A percentile compares a stretch with the other conserved stretches of the same genome.
Evolutionary conservation across 2,329 filamentous ascomycete species (phyloP).

Genomic region (Dichotomopilus funicola): DNA sequence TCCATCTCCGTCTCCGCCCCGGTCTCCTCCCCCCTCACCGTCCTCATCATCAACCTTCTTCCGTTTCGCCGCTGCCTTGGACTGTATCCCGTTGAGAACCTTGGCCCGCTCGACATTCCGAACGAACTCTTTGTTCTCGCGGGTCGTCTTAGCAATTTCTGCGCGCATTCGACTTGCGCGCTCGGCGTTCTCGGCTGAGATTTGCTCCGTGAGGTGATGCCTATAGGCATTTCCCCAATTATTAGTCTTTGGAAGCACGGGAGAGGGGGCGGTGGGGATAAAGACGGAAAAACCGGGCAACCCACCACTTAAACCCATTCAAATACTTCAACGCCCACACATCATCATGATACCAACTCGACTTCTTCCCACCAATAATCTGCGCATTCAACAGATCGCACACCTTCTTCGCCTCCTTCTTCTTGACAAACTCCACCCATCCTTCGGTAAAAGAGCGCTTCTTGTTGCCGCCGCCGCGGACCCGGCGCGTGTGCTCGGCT

Average conservation of each 20-base stretch:
- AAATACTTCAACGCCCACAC: constrained; percentile 80
- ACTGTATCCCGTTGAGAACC: constrained; percentile 68
- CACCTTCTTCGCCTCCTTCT: constrained; percentile 69
- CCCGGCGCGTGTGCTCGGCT: constrained; percentile 56
- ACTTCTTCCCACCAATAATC: constrained; percentile 77
- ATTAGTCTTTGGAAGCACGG: too few species aligned
- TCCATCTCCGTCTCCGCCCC: constrained; percentile 26
- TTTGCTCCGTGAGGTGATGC: constrained; percentile 50
- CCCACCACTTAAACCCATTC: constrained; percentile 74
- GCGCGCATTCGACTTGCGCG: constrained; percentile 67
- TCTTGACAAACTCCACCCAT: constrained; percentile 76
- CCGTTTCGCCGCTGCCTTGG: constrained; percentile 46
- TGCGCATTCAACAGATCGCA: constrained; percentile 71
- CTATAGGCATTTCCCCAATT: neutral
- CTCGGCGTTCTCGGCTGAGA: constrained; percentile 75
- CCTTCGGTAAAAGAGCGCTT: constrained; percentile 77
- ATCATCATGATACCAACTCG: constrained; percentile 76
- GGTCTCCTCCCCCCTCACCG: constrained; percentile 29
- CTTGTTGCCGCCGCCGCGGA: constrained; percentile 72
- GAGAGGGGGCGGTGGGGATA: constrained; percentile 16
- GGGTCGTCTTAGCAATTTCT: constrained; percentile 67
- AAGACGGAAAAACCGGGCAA: neutral
- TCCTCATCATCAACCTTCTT: constrained; percentile 30
- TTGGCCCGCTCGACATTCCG: constrained; percentile 73
- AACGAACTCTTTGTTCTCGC: constrained; percentile 77